Conservation (phyloP, 345 rosid species). For the Psidium friedrichsthalianum region DNA sequence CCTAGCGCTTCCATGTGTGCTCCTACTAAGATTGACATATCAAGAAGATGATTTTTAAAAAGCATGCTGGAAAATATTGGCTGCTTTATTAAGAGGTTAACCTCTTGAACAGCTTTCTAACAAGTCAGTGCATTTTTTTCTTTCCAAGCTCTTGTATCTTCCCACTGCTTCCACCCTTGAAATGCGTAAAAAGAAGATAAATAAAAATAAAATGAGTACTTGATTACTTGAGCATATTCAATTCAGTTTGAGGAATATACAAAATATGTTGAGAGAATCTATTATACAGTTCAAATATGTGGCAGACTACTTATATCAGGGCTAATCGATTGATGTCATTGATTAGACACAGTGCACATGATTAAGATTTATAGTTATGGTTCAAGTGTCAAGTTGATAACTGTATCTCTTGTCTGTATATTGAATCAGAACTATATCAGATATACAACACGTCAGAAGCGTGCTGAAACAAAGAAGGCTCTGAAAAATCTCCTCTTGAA, state of each 20-base stretch:
- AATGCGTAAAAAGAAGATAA: background rate
- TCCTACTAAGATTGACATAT: background rate
- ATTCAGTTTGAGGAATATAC: background rate
- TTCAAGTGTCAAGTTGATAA: background rate
- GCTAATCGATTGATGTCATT: background rate
- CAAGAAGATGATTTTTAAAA: background rate
- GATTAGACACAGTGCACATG: background rate
- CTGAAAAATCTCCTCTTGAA: conserved; percentile 30
- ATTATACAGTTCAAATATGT: background rate
- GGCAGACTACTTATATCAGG: background rate
- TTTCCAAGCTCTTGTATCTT: background rate
- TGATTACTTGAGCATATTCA: background rate
- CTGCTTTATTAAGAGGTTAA: background rate
- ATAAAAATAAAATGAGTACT: background rate
- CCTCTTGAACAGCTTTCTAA: background rate
- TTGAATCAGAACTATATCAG: conserved; percentile 26
- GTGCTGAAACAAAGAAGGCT: conserved; percentile 44
- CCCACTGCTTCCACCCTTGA: background rate
- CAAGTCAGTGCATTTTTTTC: background rate
- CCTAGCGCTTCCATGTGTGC: background rate
- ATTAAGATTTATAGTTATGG: background rate
- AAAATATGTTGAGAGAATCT: background rate
- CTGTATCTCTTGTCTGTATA: conserved; percentile 6
- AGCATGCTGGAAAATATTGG: background rate
- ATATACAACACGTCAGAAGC: conserved; percentile 42